Evolutionary conservation across 331 rosid species (phyloP).

Genomic region (Cydonia oblonga): DNA sequence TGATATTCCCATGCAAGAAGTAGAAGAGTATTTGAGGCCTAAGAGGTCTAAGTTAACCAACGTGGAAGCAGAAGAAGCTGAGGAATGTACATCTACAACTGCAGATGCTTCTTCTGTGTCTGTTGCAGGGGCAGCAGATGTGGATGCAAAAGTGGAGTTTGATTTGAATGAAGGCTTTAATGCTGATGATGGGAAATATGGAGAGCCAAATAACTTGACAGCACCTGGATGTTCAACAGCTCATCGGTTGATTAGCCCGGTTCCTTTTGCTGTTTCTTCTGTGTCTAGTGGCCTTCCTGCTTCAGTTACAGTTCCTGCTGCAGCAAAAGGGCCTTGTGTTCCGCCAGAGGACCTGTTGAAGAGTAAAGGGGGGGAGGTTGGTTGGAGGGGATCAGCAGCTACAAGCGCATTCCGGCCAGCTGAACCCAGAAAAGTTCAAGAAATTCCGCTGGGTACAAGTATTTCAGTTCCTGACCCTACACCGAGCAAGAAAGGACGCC

Average conservation of each 20-base stretch:
- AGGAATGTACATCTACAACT: constrained; percentile 26
- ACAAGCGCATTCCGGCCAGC: constrained; percentile 96
- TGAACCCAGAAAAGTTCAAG: constrained; percentile 68
- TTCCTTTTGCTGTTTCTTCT: constrained; percentile 45
- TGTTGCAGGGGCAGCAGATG: constrained; percentile 28
- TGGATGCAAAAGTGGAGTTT: constrained; percentile 46
- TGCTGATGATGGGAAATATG: constrained; percentile 53
- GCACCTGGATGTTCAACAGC: constrained; percentile 34
- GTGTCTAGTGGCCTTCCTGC: constrained; percentile 45
- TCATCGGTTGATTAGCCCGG: constrained; percentile 32
- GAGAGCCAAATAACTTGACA: constrained; percentile 36
- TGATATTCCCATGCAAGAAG: constrained; percentile 26
- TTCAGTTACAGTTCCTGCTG: constrained; percentile 68
- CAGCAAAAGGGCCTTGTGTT: constrained; percentile 64
- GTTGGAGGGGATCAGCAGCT: constrained; percentile 91
- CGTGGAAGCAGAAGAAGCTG: constrained; percentile 31
- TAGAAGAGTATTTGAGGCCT: constrained; percentile 24
- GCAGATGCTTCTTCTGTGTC: constrained; percentile 28
- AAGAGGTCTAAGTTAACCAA: constrained; percentile 28
- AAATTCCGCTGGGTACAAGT: constrained; percentile 19
- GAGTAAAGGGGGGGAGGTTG: constrained; percentile 50
- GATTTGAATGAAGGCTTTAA: constrained; percentile 84
- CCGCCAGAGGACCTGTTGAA: constrained; percentile 59
- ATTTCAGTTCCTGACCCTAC: constrained; percentile 20
- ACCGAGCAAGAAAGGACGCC: constrained; percentile 34